Percentiles rank a stretch among this genome's conserved stretches.
Evolutionary conservation across 768 basidiomycete species (phyloP).

Genomic region (Gymnopilus dilepis): DNA sequence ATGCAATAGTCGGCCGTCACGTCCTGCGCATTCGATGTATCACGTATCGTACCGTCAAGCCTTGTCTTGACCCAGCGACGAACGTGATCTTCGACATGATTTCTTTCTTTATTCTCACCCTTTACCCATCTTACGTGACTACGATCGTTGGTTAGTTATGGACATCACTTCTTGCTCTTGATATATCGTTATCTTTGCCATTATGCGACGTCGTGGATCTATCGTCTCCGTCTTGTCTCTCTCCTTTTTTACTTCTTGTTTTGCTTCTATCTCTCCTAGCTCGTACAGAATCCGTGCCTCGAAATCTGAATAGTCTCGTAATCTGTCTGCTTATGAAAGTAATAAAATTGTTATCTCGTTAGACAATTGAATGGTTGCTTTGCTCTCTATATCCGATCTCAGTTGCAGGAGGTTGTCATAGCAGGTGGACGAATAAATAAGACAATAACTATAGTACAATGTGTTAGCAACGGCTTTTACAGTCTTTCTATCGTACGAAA

Average conservation of each 20-base stretch:
- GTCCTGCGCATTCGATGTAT: slow-evolving; percentile 61
- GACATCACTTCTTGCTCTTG: slow-evolving; percentile 11
- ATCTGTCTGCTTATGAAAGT: not conserved
- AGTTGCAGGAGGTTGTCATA: not conserved
- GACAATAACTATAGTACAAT: slow-evolving; percentile 15
- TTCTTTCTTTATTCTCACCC: slow-evolving; percentile 28
- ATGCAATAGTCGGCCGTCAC: slow-evolving; percentile 40
- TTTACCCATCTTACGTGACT: slow-evolving; percentile 24
- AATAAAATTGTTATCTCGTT: too few species aligned
- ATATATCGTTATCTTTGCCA: slow-evolving; percentile 8
- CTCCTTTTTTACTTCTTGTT: slow-evolving; percentile 6
- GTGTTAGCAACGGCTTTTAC: not conserved
- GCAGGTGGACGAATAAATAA: slow-evolving; percentile 2
- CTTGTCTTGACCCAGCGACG: slow-evolving; percentile 64
- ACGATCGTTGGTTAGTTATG: slow-evolving; percentile 26
- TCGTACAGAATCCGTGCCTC: not conserved
- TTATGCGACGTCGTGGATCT: slow-evolving; percentile 3
- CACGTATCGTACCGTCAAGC: slow-evolving; percentile 70
- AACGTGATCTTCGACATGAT: slow-evolving; percentile 66
- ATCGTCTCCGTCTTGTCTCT: not conserved
- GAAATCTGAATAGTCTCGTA: not conserved
- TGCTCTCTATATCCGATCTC: not conserved
- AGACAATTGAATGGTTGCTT: not conserved
- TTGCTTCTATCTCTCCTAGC: not conserved
- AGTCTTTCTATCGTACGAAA: slow-evolving; percentile 15